Base-by-base conservation (phyloP, 257 asterid genomes). In the Solanum habrochaites region DNA sequence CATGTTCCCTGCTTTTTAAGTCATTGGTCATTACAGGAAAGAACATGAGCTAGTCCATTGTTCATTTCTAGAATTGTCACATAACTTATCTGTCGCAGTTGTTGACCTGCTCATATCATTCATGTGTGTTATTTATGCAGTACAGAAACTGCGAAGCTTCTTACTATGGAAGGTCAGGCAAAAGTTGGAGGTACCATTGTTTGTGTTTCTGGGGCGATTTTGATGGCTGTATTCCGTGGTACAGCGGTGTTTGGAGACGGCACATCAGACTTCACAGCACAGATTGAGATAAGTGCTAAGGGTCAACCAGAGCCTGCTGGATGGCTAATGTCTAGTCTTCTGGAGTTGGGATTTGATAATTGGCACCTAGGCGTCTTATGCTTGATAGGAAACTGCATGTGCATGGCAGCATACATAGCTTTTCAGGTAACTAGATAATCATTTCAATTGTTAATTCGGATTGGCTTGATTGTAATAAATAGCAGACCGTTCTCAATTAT, bases 301-400 rank as follows among this genome's bases (percentile, higher is more conserved):
- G 97, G 96, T 88, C 99, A 95, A 85, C 93, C 99, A 25, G 98
- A 93, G 91, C 96, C 98, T 58, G 90, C 90, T 84, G 99, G 98
- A 87, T 93, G 94, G 98, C 89, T 95, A 82, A 35, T 94, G 88
- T 91, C 97, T 85, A 90, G 91, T 87, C 90, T 93, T 74, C 85
- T 93, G 89, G 96, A 93, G 56, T 81, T 91, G 37, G 98, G 98
- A 64, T 86, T 97, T 31, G 98, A 95, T 89, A 89, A 87, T 88
- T 97, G 99, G 99, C 96, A 95, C 90, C 88, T 97, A 10, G 99
- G 99, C 32, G 98, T 95, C 83, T 84, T 97, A 87, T 97, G 99
- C 90, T 91, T 97, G 69, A 91, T 96, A 73, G 99, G 99, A 87
- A 96, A 97, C 91, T 97, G 99, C 90, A 92, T 96, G 93, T 94